Base-by-base conservation (phyloP, 2,329 filamentous ascomycete genomes). In the Colletotrichum sp. region DNA sequence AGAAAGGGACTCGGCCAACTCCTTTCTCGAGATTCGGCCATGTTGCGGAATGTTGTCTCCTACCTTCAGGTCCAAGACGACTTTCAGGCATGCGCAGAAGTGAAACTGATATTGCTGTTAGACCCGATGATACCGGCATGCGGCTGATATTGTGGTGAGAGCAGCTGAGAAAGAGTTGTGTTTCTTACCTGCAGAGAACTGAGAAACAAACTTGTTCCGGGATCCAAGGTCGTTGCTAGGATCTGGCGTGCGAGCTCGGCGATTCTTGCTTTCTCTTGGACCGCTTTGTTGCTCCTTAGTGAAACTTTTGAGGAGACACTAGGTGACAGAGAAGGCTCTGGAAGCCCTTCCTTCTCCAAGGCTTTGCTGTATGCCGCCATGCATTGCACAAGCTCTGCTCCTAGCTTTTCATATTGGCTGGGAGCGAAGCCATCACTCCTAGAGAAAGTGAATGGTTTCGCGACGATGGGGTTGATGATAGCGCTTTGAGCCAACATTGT, bases 131-230 rank as follows among this genome's bases (percentile, higher is more conserved):
- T 48, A 48, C 19, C 2, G 3, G 2, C 5, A 48, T 48, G 5
- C 36, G 16, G 16, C 36, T 19, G 1, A 9, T 5, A 5, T 19
- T 39, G 4, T 39, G 36, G 1, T 48, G 19, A 48, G 5, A 22
- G 11, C 4, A 2, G 4, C 1, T 3, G n/a, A 11, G n/a, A 22
- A 25, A 25, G 4, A 0, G 0, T 7, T 3, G 11, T 22, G 6
- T 1, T n/a, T 52, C n/a, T 4, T 52, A 52, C 44, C 44, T 52
- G 44, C n/a, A 52, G 6, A 52, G 44, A 52, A 1, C 44, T 52
- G 44, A 52, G 44, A 52, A 52, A 52, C n/a, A 52, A 52, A 25
- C 44, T 52, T 22, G 44, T 52, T 52, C 44, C 44, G n/a, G 44
- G 44, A 25, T 52, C 44, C 44, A 52, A 52, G 0, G 44, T 52